A percentile compares a stretch with the other conserved stretches of the same genome.
Evolutionary conservation across 2,329 filamentous ascomycete species (phyloP).

Genomic region (Pyricularia grisea): DNA sequence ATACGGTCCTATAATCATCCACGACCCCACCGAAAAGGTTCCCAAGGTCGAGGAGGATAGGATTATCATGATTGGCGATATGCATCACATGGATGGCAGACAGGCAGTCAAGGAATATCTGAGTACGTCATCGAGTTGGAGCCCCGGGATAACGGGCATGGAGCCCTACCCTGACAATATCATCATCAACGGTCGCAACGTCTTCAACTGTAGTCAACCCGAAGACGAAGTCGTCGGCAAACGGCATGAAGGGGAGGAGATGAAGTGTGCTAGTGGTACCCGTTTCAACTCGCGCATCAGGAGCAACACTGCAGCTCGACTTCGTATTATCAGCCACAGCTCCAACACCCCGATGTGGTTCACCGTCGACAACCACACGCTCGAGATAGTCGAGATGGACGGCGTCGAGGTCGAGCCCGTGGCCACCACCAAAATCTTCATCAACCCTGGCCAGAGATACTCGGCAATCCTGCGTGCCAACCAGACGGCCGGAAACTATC

Average conservation of each 20-base stretch:
- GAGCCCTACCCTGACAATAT: slow-evolving; percentile 9
- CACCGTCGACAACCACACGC: slow-evolving; percentile 26
- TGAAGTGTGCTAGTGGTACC: slow-evolving; percentile 20
- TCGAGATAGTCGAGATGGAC: slow-evolving; percentile 29
- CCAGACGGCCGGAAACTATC: slow-evolving; percentile 27
- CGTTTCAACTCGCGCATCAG: slow-evolving; percentile 21
- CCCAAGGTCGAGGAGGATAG: slow-evolving; percentile 44
- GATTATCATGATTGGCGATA: slow-evolving; percentile 59
- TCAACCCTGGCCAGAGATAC: slow-evolving; percentile 64
- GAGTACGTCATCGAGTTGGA: slow-evolving; percentile 24
- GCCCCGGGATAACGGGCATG: slow-evolving; percentile 22
- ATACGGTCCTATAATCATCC: slow-evolving; percentile 57
- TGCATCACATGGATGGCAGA: slow-evolving; percentile 52
- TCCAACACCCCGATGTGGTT: slow-evolving; percentile 28
- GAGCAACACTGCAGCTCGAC: slow-evolving; percentile 17
- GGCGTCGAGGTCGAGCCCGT: slow-evolving; percentile 28
- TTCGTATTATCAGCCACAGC: slow-evolving; percentile 30
- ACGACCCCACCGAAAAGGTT: slow-evolving; percentile 43
- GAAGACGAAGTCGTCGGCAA: background rate
- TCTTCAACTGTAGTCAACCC: slow-evolving; percentile 7
- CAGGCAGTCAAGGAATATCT: slow-evolving; percentile 25
- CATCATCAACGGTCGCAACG: slow-evolving; percentile 8
- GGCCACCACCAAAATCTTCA: slow-evolving; percentile 49
- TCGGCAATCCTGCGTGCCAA: slow-evolving; percentile 56
- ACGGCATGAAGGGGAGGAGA: slow-evolving; percentile 10